Evolutionary conservation across 1,284 basidiomycete genomes (phyloP).

Genomic region (Thecaphora frezii): DNA sequence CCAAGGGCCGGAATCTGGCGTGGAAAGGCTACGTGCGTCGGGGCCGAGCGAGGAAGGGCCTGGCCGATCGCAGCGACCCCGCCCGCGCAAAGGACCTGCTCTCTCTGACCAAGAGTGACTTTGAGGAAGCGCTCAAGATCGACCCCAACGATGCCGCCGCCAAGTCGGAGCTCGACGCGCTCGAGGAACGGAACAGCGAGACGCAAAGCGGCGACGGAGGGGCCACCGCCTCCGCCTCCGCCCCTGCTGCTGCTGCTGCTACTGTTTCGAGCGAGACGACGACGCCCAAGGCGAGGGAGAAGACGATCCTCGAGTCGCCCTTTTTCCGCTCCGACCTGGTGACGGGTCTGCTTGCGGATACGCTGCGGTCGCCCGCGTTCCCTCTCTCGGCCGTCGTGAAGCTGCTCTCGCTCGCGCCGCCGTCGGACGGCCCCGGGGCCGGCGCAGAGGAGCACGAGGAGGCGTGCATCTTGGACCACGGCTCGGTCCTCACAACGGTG

Average conservation of each 20-base stretch:
- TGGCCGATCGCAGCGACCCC: background rate
- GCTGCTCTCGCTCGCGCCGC: constrained; percentile 13
- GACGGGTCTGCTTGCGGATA: constrained; percentile 26
- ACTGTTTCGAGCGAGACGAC: too few relatives aligned
- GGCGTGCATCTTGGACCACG: background rate
- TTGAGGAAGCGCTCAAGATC: background rate
- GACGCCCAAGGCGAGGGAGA: constrained; percentile 10
- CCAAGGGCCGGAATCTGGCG: background rate
- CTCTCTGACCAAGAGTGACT: background rate
- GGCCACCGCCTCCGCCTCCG: background rate
- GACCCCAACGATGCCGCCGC: background rate
- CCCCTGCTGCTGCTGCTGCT: too few relatives aligned
- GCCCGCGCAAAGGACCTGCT: background rate
- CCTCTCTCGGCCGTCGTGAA: constrained; percentile 24
- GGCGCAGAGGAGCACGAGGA: constrained; percentile 15
- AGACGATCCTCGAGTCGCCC: constrained; percentile 32
- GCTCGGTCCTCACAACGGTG: constrained; percentile 2
- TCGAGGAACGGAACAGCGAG: background rate
- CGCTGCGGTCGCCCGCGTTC: constrained; percentile 23
- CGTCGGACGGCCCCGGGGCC: constrained; percentile 13
- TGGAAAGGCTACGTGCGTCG: background rate
- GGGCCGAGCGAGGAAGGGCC: too few relatives aligned
- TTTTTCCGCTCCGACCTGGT: constrained; percentile 34
- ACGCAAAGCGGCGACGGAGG: too few relatives aligned
- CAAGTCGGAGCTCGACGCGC: background rate